Evolutionary conservation across 2,329 filamentous ascomycete species (phyloP).

Genomic region (Daldinia sp.): DNA sequence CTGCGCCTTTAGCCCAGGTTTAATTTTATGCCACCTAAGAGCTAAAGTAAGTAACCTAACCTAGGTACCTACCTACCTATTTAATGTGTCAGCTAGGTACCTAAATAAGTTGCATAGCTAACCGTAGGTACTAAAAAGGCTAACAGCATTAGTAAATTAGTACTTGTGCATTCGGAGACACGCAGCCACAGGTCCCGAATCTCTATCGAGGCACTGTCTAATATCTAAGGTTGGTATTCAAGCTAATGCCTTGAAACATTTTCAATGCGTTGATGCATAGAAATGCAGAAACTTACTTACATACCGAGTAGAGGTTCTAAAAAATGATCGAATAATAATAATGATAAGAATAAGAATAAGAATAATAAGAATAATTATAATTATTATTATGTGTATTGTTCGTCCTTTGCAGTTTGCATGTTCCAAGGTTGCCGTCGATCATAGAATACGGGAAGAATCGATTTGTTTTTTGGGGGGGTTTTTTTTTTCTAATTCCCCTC

Average conservation of each 20-base stretch:
- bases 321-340: not conserved
- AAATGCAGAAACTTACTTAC: too few species aligned
- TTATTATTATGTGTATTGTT: not conserved
- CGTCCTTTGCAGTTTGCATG: constrained; percentile 6
- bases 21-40: not conserved
- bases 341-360: too few species aligned
- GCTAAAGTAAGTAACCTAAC: too few species aligned
- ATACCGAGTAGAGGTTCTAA: not conserved
- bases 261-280: not conserved
- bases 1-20: not conserved
- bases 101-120: too few species aligned
- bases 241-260: too few species aligned
- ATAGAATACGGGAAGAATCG: constrained; percentile 13
- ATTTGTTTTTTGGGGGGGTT: constrained; percentile 23
- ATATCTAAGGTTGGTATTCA: too few species aligned
- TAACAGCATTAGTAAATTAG: too few species aligned
- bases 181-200: not conserved
- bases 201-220: too few species aligned
- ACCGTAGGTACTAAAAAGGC: too few species aligned
- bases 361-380: too few species aligned
- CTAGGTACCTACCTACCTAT: too few species aligned
- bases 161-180: not conserved
- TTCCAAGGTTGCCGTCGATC: constrained; percentile 15
- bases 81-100: too few species aligned
- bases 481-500: constrained; percentile 4